Base-by-base conservation (phyloP, 2,329 filamentous ascomycete species). In the Juglanconis sp. region DNA sequence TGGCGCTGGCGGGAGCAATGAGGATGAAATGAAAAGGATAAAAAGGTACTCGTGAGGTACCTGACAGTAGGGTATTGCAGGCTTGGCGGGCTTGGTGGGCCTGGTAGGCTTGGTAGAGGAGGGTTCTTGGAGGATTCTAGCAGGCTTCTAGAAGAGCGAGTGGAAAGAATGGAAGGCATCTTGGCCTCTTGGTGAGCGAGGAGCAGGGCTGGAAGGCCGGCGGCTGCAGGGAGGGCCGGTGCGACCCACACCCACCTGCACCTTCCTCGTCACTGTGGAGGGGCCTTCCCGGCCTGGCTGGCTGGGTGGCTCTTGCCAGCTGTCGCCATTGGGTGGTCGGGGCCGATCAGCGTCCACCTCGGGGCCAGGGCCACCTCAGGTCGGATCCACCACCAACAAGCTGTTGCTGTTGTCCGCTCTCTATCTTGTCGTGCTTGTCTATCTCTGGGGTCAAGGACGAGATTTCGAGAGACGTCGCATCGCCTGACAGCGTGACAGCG, bases 11-110 rank as follows among this genome's bases (percentile, higher is more conserved):
- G 44, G 5, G 7, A 9, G 44, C 13, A 9, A n/a, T 17, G 17
- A 8, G 17, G 44, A 47, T 24, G 44, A 53, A 30, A 17, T 4
- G 15, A 51, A 15, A 24, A 17, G 44, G 32, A 13, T 44, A 24
- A 24, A 40, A 34, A 24, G 30, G 53, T 55, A 55, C 53, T 46
- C 35, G 13, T 4, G 35, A 57, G 46, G 57, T 59, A 59, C 57
- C 57, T 59, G 49, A 8, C 50, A 50, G 50, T 59, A 59, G 57
- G 44, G 57, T 42, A 9, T 44, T 13, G 36, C 49, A 49, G 35
- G 34, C 50, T 35, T 47, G 24, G 24, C 24, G 24, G 24, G 24
- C 24, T 24, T 24, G 24, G 24, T 2, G 24, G 24, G 24, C 24
- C 24, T 24, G 24, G 24, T 24, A 30, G 32, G 47, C 42, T 38